Evolutionary conservation across 805 yeast genomes (phyloP).

Genomic region (Hagleromyces aurorensis): DNA sequence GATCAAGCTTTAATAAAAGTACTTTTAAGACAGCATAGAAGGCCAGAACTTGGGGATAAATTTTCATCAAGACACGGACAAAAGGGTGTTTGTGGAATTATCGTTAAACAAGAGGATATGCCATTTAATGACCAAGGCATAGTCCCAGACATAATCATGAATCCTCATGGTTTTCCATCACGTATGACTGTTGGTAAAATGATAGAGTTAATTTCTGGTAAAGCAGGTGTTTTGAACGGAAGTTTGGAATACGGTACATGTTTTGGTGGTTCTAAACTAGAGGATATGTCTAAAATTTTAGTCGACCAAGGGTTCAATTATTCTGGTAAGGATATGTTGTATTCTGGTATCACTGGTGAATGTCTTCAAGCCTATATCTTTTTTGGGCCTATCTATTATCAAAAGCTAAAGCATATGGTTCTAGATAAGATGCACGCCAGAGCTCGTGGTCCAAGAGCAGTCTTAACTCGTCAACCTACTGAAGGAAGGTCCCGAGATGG

Average conservation of each 20-base stretch:
- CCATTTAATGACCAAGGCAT: slow-evolving; percentile 93
- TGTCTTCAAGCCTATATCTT: slow-evolving; percentile 94
- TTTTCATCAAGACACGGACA: slow-evolving; percentile 98
- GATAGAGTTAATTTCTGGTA: slow-evolving; percentile 93
- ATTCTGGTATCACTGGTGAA: slow-evolving; percentile 96
- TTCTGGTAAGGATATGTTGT: slow-evolving; percentile 95
- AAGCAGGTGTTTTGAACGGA: slow-evolving; percentile 95
- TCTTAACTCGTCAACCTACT: slow-evolving; percentile 94
- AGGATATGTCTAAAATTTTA: slow-evolving; percentile 86
- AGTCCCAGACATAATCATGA: slow-evolving; percentile 93
- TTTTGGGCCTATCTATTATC: slow-evolving; percentile 98
- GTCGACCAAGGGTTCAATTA: slow-evolving; percentile 89
- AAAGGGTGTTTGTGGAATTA: slow-evolving; percentile 98
- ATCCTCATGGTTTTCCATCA: slow-evolving; percentile 99
- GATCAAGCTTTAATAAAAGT: slow-evolving; percentile 94
- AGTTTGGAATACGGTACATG: slow-evolving; percentile 92
- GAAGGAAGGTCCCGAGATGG: slow-evolving; percentile 99
- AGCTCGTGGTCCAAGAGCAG: slow-evolving; percentile 98
- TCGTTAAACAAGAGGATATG: slow-evolving; percentile 93
- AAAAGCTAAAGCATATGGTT: slow-evolving; percentile 97
- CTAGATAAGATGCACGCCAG: slow-evolving; percentile 99
- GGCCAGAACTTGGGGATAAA: slow-evolving; percentile 97
- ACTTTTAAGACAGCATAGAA: slow-evolving; percentile 84
- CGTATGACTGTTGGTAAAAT: slow-evolving; percentile 99
- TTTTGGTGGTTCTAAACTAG: slow-evolving; percentile 95